These are phyloP conservation scores for Colletotrichum orbiculare DNA, from an alignment of 2,329 filamentous ascomycete species.

Conservation along the genomic window DNA sequence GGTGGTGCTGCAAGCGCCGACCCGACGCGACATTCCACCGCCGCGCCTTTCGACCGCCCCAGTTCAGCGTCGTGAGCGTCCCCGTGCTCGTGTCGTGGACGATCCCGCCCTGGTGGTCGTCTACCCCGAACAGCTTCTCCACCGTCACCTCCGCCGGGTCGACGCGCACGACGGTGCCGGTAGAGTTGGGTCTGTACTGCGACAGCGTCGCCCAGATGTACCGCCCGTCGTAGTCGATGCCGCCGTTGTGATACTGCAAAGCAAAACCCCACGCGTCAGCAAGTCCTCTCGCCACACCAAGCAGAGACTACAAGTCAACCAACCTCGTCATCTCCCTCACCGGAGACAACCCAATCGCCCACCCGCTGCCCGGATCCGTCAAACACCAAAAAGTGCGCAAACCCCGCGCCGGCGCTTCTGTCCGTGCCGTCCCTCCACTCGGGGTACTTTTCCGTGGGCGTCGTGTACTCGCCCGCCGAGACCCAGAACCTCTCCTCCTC, in stretches of 20 bases:
- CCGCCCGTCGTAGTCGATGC: constrained; percentile 60
- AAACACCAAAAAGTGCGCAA: constrained; percentile 58
- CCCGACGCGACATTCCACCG: constrained; percentile 45
- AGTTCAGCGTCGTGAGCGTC: constrained; percentile 55
- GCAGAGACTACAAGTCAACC: background rate
- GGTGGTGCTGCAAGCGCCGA: too few species aligned
- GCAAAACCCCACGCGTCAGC: background rate
- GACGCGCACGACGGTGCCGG: constrained; percentile 53
- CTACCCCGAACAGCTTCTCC: constrained; percentile 47
- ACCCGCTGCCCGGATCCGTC: constrained; percentile 53
- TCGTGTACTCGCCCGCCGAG: constrained; percentile 56
- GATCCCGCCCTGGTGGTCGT: constrained; percentile 59
- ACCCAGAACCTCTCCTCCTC: constrained; percentile 54
- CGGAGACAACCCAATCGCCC: constrained; percentile 56
- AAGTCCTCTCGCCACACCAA: background rate
- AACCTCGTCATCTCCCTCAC: constrained; percentile 41
- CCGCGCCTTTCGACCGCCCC: constrained; percentile 56
- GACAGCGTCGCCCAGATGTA: constrained; percentile 58
- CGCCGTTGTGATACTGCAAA: constrained; percentile 57
- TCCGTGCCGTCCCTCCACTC: constrained; percentile 63
- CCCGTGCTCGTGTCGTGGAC: constrained; percentile 52
- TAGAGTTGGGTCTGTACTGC: constrained; percentile 60
- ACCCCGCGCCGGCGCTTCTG: constrained; percentile 54
- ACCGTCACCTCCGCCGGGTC: constrained; percentile 50
- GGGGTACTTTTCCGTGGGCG: constrained; percentile 50